Evolutionary conservation across 306 rosid genomes (phyloP), one percentile per base, ranked within the genome.

Genomic region (Vigna angularis): DNA sequence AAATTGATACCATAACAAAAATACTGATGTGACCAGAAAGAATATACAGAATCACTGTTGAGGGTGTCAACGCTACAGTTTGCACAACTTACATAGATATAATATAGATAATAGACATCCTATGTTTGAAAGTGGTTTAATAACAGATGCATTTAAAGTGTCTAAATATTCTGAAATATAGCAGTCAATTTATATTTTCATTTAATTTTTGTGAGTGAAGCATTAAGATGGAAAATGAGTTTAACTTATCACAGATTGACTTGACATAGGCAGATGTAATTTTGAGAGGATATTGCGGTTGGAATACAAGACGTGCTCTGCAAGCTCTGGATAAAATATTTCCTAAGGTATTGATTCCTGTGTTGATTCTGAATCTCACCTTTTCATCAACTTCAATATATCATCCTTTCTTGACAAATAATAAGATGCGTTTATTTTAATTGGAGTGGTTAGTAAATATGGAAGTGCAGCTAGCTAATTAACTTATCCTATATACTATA

Each of bases 231-330:
- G 5, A 52, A 3, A 76, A 16, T 56, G 51, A 78, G 47, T 58
- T 50, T 51, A 56, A 79, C 57, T 69, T 48, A 3, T 65, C 58
- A 20, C n/a, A 20, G 22, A 56, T 72, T 52, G 22, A 10, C 28
- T 28, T 73, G 67, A 18, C 11, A 74, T 55, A 94, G 98, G 97
- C 95, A 17, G 95, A 94, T 72, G 64, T 92, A 79, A 12, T 90
- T 36, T 3, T 90, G 74, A 82, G 97, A 77, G 98, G 98, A 68
- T 94, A 94, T 32, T 28, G 66, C 20, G 97, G 92, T 26, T 94
- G 98, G 98, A 94, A 90, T 70, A 89, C 98, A 68, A 90, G 97
- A 76, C 90, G 90, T 42, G 98, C 90, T 82, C 34, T 92, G n/a
- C 80, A 69, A 73, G 86, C 89, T 83, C 62, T 92, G 0, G 89